These are phyloP conservation scores for bread wheat (Triticum aestivum) DNA, from an alignment of 176 grass and related monocot genomes.

Conservation along the genomic window IWGSC_CS_RefSeq_v2.1 NC_057800.1:131408933-131409432, in stretches of 20 bases:
- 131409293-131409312: not conserved
- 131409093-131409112: too few species aligned
- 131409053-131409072: too few species aligned
- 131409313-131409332: slow-evolving; percentile 8
- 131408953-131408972: too few species aligned
- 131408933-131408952: too few species aligned
- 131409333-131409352: not conserved
- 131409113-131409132: too few species aligned
- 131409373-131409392: not conserved
- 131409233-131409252: not conserved
- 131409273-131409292: too few species aligned
- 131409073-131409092: too few species aligned
- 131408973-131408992: too few species aligned
- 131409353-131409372: not conserved
- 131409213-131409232: slow-evolving; percentile 1
- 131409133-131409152: not conserved
- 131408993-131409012: too few species aligned
- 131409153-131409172: not conserved
- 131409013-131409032: too few species aligned
- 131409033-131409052: too few species aligned
- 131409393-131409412: not conserved
- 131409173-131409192: not conserved
- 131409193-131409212: not conserved
- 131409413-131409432: slow-evolving; percentile 38
- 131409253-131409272: not conserved